These are phyloP conservation scores for Canariomyces notabilis DNA, from an alignment of 2,329 filamentous ascomycete genomes.

Conservation along the genomic window DNA sequence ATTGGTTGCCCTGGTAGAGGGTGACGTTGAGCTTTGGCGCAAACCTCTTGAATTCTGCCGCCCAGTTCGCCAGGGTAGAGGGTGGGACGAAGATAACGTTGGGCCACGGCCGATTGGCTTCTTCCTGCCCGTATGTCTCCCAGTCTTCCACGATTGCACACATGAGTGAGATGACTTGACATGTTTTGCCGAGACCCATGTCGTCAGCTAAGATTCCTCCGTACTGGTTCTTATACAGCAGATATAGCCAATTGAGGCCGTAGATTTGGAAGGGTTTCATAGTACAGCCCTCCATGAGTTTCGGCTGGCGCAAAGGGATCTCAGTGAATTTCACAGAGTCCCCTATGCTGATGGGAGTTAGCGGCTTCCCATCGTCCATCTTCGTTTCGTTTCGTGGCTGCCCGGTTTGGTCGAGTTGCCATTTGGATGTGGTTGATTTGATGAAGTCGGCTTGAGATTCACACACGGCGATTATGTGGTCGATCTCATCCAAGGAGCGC, in stretches of 20 bases:
- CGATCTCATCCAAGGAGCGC: constrained; percentile 74
- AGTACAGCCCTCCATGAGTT: constrained; percentile 67
- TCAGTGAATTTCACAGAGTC: constrained; percentile 30
- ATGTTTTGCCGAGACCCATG: constrained; percentile 96
- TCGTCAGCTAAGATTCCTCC: constrained; percentile 94
- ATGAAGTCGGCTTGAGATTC: constrained; percentile 61
- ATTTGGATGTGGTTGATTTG: constrained; percentile 41
- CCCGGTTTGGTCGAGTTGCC: constrained; percentile 47
- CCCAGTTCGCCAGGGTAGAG: constrained; percentile 94
- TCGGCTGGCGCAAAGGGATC: constrained; percentile 60
- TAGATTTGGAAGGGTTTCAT: constrained; percentile 94
- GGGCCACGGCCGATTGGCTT: constrained; percentile 52
- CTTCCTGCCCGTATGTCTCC: constrained; percentile 27
- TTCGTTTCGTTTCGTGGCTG: constrained; percentile 31
- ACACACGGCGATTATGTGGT: constrained; percentile 72
- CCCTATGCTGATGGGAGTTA: constrained; percentile 38
- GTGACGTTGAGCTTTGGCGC: constrained; percentile 71
- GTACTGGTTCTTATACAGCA: constrained; percentile 73
- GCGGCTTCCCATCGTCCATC: constrained; percentile 34
- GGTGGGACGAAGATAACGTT: constrained; percentile 86
- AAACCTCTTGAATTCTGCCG: constrained; percentile 83
- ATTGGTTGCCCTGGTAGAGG: constrained; percentile 63
- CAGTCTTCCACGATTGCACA: constrained; percentile 71
- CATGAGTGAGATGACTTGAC: constrained; percentile 89
- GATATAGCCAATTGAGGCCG: constrained; percentile 87